Conservation (phyloP, 1,284 basidiomycete genomes). For the Cerioporus squamosus region DNA sequence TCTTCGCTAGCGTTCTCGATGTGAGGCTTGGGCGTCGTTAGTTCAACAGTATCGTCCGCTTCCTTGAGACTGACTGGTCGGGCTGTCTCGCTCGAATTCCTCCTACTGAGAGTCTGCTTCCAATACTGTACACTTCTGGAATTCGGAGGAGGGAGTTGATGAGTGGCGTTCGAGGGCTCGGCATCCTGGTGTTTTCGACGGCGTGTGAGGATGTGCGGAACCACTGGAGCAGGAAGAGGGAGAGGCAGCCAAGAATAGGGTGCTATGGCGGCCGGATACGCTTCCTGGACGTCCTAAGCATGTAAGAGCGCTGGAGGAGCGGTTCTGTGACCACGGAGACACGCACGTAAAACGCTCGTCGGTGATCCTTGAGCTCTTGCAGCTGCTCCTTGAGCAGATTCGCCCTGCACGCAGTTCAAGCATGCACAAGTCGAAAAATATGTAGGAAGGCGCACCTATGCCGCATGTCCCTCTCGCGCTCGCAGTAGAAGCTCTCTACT, state of each 20-base stretch:
- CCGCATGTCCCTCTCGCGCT: constrained; percentile 68
- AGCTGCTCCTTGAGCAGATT: constrained; percentile 69
- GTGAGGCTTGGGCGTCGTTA: not conserved
- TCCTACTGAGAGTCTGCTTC: not conserved
- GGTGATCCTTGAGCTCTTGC: constrained; percentile 73
- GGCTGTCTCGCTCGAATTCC: not conserved
- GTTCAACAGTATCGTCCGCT: not conserved
- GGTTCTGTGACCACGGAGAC: not conserved
- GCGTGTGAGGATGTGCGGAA: constrained; percentile 13
- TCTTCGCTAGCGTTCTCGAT: not conserved
- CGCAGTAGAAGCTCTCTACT: constrained; percentile 82
- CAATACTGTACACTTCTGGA: not conserved
- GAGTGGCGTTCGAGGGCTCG: not conserved
- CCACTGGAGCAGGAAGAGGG: constrained; percentile 11
- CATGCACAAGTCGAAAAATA: not conserved
- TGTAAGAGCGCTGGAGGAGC: not conserved
- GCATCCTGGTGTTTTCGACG: constrained; percentile 13
- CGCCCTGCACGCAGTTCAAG: not conserved
- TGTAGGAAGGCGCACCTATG: constrained; percentile 39
- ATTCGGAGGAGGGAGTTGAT: not conserved
- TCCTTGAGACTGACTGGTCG: not conserved
- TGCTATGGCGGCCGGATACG: constrained; percentile 13
- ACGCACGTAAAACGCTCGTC: constrained; percentile 66
- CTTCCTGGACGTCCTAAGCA: constrained; percentile 15
- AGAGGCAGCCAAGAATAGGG: constrained; percentile 18